Percentiles rank a stretch among this genome's conserved stretches.
Evolutionary conservation across 2,329 filamentous ascomycete species (phyloP).

Genomic region (Aspergillus nomiae): DNA sequence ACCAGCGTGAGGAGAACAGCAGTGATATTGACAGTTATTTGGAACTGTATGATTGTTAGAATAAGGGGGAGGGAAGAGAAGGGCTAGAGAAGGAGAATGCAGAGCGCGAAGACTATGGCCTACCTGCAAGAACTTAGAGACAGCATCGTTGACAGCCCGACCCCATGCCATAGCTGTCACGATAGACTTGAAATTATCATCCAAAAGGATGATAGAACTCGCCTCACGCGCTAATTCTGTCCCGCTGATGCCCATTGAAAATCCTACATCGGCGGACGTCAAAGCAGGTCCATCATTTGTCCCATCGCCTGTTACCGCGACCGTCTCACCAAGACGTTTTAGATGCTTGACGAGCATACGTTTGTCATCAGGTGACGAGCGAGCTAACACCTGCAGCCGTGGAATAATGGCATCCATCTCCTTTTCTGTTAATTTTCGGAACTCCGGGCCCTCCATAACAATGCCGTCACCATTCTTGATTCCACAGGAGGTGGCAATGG

Average conservation of each 20-base stretch:
- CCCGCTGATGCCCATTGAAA: conserved; percentile 65
- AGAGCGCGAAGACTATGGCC: neutral
- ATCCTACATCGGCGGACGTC: conserved; percentile 64
- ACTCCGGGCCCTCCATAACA: conserved; percentile 67
- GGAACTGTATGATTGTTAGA: conserved; percentile 29
- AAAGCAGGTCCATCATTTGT: conserved; percentile 66
- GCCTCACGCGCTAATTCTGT: conserved; percentile 67
- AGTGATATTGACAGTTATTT: conserved; percentile 81
- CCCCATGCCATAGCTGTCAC: conserved; percentile 67
- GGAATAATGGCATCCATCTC: conserved; percentile 60
- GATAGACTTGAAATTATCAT: conserved; percentile 64
- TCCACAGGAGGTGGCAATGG: conserved; percentile 71
- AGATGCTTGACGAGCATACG: conserved; percentile 60
- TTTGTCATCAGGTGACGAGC: conserved; percentile 66
- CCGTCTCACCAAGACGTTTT: conserved; percentile 60
- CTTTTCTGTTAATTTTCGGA: conserved; percentile 59
- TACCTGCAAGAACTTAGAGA: conserved; percentile 63
- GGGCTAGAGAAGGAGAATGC: neutral
- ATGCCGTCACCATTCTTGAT: conserved; percentile 61
- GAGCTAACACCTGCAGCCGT: conserved; percentile 61
- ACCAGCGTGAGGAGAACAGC: conserved; percentile 84
- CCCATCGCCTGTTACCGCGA: conserved; percentile 63
- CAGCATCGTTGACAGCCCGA: conserved; percentile 64
- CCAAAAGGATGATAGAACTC: conserved; percentile 65
- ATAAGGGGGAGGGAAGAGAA: no score